These are phyloP conservation scores for Graphilbum fragrans DNA, from an alignment of 2,329 filamentous ascomycete genomes.

Conservation along the genomic window DNA sequence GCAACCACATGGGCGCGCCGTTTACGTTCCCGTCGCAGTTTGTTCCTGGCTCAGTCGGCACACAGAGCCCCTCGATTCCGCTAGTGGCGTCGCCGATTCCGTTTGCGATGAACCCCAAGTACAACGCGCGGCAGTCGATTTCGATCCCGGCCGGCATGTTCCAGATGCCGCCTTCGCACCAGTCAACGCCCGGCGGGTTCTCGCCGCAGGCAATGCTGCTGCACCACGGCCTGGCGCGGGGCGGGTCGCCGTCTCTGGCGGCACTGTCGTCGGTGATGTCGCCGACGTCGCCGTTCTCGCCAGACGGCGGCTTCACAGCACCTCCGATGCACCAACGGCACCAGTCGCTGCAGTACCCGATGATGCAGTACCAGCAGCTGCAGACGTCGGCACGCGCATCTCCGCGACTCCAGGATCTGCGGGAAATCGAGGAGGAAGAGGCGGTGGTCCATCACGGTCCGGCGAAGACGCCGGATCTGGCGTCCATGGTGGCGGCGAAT, in stretches of 20 bases:
- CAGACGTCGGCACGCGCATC: constrained; percentile 43
- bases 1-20: constrained; percentile 46
- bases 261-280: constrained; percentile 46
- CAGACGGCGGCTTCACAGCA: constrained; percentile 32
- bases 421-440: constrained; percentile 58
- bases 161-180: constrained; percentile 40
- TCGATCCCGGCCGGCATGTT: constrained; percentile 53
- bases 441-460: constrained; percentile 29
- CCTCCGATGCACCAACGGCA: constrained; percentile 39
- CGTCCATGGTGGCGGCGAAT: no score
- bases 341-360: constrained; percentile 45
- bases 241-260: constrained; percentile 52
- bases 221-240: constrained; percentile 38
- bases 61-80: constrained; percentile 49
- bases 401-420: constrained; percentile 56
- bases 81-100: constrained; percentile 63
- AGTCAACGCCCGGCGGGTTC: constrained; percentile 48
- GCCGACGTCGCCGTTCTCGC: constrained; percentile 50
- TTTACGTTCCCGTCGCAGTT: constrained; percentile 48
- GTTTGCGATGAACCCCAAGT: constrained; percentile 42
- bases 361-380: constrained; percentile 44
- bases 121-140: constrained; percentile 61
- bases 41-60: constrained; percentile 38
- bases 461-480: constrained; percentile 44
- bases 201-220: constrained; percentile 42